These are phyloP conservation scores for Chytridium lagenaria DNA, from an alignment of 371 early-diverging fungal genomes.

Conservation along the genomic window DNA sequence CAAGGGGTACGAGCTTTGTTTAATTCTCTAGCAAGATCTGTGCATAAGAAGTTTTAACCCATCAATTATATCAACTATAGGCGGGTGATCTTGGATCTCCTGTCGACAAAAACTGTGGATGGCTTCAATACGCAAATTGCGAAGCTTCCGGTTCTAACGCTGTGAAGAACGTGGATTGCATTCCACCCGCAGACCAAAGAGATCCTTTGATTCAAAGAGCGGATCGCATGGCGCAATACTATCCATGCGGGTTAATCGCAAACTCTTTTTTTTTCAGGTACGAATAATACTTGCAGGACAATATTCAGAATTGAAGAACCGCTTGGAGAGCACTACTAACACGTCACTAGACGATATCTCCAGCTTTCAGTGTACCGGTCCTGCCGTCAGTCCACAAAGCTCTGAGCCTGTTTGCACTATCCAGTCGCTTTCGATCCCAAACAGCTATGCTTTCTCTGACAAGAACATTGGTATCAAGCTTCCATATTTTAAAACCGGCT, in stretches of 20 bases:
- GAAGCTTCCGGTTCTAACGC: not conserved
- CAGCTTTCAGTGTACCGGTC: slow-evolving; percentile 24
- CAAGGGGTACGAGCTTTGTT: not conserved
- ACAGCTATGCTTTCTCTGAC: slow-evolving; percentile 3
- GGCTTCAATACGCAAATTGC: slow-evolving; percentile 10
- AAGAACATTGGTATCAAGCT: not conserved
- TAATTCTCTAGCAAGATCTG: too few species aligned
- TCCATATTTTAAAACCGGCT: not conserved
- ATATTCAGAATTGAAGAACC: not conserved
- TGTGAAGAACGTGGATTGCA: not conserved
- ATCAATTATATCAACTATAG: not conserved
- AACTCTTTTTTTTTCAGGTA: slow-evolving; percentile 94
- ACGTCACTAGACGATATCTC: slow-evolving; percentile 37
- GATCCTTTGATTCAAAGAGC: not conserved
- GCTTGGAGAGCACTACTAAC: not conserved
- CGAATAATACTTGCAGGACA: not conserved
- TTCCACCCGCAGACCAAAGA: not conserved
- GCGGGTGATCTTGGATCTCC: not conserved
- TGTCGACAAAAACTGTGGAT: not conserved
- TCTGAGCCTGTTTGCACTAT: too few species aligned
- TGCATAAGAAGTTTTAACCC: too few species aligned
- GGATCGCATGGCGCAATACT: slow-evolving; percentile 42
- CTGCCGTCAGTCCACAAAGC: too few species aligned
- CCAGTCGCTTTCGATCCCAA: too few species aligned
- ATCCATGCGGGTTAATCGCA: slow-evolving; percentile 99